Base-by-base conservation (phyloP, 1,284 basidiomycete genomes). In the Pisolithus thermaeus region DNA sequence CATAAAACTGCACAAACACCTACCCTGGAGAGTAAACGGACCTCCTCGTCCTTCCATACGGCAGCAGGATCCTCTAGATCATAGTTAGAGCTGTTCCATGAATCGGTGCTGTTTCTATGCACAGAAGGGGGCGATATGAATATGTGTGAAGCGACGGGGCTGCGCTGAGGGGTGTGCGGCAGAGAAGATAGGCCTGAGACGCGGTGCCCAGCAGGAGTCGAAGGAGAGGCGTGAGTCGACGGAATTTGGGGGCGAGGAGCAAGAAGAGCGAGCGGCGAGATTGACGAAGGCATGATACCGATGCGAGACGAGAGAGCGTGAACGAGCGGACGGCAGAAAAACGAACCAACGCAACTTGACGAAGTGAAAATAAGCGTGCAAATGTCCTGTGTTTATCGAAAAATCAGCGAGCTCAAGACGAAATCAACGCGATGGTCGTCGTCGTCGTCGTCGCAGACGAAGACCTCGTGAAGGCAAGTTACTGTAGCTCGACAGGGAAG, bases 1-100 rank as follows among this genome's bases (percentile, higher is more conserved):
- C 3, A 20, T 20, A 18, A 2, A n/a, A 45, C 3, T 12, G 11
- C 8, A 35, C 9, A n/a, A 30, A 16, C 36, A 73, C 81, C 53
- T 59, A 89, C 87, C 64, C 86, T 76, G 51, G 76, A 71, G 44
- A 90, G 75, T 12, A 90, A 69, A 54, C 78, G 72, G 54, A 81
- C 68, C 58, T 90, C 83, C 49, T 90, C 87, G 46, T 76, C 73
- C 61, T 78, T 84, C 88, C 87, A 90, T 55, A 88, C 84, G 49
- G 71, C 79, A 51, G 81, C 81, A 40, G 77, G 71, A 42, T 84
- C 84, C 20, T 68, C 73, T 46, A 68, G 61, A 50, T 82, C 78
- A 58, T 77, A 77, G 59, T 80, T 86, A 22, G 87, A 89, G 64
- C 84, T 87, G 65, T 83, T 86, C 87, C 87, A 90, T 63, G 85